Base-by-base conservation (phyloP, 2,329 filamentous ascomycete genomes). In the Sporothrix brasiliensis region DNA sequence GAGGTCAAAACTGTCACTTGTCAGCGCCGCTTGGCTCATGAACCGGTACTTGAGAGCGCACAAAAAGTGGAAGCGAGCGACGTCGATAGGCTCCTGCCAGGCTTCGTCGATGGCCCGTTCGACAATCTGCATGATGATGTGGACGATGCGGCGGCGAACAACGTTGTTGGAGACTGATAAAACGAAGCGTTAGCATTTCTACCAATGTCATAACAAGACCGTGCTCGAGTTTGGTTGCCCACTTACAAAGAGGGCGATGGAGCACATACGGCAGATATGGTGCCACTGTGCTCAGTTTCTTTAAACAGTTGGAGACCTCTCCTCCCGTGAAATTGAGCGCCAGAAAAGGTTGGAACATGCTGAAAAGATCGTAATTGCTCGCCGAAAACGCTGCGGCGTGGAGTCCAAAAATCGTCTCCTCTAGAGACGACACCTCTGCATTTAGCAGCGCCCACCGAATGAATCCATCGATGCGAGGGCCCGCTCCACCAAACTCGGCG, bases 31-130 rank as follows among this genome's bases (percentile, higher is more conserved):
- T 10, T 21, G 58, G n/a, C 58, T 63, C 58, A 27, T 63, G n/a
- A 63, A 63, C 11, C 58, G 58, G 58, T 47, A 63, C 39, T 63
- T 63, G 58, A 63, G n/a, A 4, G 58, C 58, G 58, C 58, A 63
- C 58, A 63, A 27, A 19, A 63, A 63, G 3, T 63, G 58, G 58
- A 47, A 63, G 39, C 39, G 41, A 3, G 4, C 9, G 13, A 63
- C 34, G n/a, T 63, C 39, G 7, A 63, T 10, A 13, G 58, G 58
- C 11, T 16, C 39, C 58, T 47, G n/a, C 58, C 58, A 63, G 39
- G 39, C 16, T 10, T 47, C 39, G 58, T 27, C 14, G 4, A 63
- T 47, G 39, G 58, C 58, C 39, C 3, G 39, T 39, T 63, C 58
- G 58, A 63, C 41, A 6, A 41, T 7, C 21, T 63, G 58, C 11